Evolutionary conservation across 768 basidiomycete genomes (phyloP), one percentile per base, ranked within the genome.

Genomic region (Tricholomella constricta): DNA sequence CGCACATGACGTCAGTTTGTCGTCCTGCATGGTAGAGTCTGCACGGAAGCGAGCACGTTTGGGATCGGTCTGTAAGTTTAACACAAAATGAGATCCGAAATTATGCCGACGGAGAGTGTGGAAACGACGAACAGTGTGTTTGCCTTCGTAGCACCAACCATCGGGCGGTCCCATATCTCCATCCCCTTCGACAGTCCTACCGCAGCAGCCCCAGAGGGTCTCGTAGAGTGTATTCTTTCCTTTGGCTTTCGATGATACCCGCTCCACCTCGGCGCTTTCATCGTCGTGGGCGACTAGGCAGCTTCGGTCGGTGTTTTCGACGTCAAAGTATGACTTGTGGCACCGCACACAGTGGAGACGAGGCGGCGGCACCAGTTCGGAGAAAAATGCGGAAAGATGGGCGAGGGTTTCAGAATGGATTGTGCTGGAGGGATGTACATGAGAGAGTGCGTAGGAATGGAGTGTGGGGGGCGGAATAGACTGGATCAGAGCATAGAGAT

Each of bases 121-220:
- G 45, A 55, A 17, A 27, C 43, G 19, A 78, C 83, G 55, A 45
- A 85, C 85, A 7, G 89, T 91, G 65, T 92, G 89, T 66, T 78
- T 81, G 3, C 89, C 89, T 65, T 91, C 89, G 61, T 90, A 91
- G 62, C 89, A 92, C 88, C 88, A 92, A 1, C 89, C 90, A 63
- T 90, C 88, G 1, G 89, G 90, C 1, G 90, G 89, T 0, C 89
- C 89, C 72, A 86, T 86, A 56, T 89, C 86, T 1, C 90, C 89
- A 57, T 86, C 83, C 0, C 89, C 89, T 22, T 89, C 84, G 6
- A 84, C 85, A 0, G 80, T 85, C 62, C 78, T 75, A 7, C 81
- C 86, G 66, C 89, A 92, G 69, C 90, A 92, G 2, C 79, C 82
- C 80, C 83, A 92, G 2, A 84, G 70, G 0, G 89, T 77, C 69